Evolutionary conservation across 257 asterid species (phyloP), one percentile per base, ranked within the genome.

Genomic region (Rauvolfia tetraphylla): DNA sequence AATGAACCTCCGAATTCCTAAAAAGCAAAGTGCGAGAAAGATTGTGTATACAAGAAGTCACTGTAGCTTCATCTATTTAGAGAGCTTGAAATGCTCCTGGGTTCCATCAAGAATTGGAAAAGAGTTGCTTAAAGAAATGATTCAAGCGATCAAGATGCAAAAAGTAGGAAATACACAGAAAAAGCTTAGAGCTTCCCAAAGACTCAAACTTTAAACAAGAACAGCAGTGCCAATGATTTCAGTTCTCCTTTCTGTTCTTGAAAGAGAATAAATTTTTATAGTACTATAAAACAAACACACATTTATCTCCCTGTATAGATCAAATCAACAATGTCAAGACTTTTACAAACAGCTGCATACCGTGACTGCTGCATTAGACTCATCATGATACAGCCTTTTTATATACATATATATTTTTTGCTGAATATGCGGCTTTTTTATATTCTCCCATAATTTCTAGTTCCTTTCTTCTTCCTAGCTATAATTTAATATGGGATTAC

Each of bases 181-280:
- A 75, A 76, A 67, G 78, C 38, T 57, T 33, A 17, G 76, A 73
- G 77, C 80, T 80, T 80, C 23, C 61, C 11, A 17, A 56, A 49
- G 71, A 77, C 58, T 67, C 61, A 27, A 63, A 46, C 72, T 67
- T 67, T 38, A 38, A 67, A 73, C 62, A 31, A n/a, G 10, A 67
- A 57, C 66, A 71, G 79, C 73, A 71, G 77, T 73, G 68, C 11
- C 79, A 75, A 81, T 73, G 79, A 74, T 68, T 81, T 81, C 79
- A 78, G 69, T 71, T 71, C 75, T 81, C 53, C 42, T 81, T 76
- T 81, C 70, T 74, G 77, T 74, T 49, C 82, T 78, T 59, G 78
- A 57, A 68, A 81, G 79, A 79, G 77, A 77, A 61, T 73, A 48
- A 38, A 61, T 18, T 15, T 18, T 76, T 38, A 3, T 46, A 41